Evolutionary conservation across 495 filamentous ascomycete species (phyloP).

Genomic region (Neurospora sp.): DNA sequence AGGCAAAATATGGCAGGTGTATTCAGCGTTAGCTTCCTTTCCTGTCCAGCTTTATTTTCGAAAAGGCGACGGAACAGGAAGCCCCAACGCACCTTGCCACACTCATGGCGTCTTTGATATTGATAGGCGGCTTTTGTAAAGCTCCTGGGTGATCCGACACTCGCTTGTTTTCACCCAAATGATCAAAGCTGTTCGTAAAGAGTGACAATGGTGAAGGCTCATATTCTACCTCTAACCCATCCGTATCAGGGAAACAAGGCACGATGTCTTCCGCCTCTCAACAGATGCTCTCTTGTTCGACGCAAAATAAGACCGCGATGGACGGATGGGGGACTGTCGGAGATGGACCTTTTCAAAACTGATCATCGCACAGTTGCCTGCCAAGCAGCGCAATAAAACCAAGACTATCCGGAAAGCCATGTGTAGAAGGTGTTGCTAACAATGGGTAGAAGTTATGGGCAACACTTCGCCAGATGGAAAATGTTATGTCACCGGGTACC

Average conservation of each 20-base stretch:
- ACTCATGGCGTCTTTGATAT: background rate
- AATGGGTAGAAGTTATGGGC: background rate
- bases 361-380: background rate
- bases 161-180: background rate
- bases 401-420: background rate
- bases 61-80: background rate
- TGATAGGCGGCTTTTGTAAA: background rate
- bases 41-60: background rate
- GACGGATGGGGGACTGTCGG: background rate
- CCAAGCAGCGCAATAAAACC: background rate
- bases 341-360: background rate
- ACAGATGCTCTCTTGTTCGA: background rate
- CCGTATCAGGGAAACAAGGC: background rate
- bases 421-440: background rate
- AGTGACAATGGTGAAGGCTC: background rate
- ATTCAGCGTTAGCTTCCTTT: background rate
- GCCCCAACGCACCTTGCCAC: background rate
- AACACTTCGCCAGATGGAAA: background rate
- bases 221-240: background rate
- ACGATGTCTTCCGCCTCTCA: background rate
- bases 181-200: background rate
- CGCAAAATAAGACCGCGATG: background rate
- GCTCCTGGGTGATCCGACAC: background rate
- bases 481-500: background rate
- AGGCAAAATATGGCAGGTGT: background rate